Percentiles rank a stretch among this genome's conserved stretches.
Evolutionary conservation across 2,329 filamentous ascomycete species (phyloP).

Genomic region (Chrysosporium keratinophilum): DNA sequence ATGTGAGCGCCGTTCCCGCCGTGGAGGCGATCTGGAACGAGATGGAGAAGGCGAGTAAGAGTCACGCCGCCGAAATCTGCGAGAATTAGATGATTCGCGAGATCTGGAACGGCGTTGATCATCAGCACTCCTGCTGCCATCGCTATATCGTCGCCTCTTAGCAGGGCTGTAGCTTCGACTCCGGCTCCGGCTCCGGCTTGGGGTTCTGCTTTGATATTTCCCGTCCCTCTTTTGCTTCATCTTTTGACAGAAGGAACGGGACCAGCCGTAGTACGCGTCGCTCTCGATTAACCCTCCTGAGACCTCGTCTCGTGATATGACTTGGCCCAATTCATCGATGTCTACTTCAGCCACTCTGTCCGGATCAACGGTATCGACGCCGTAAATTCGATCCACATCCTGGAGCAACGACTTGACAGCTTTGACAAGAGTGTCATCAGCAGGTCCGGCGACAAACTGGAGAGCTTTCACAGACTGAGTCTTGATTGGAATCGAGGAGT

Average conservation of each 20-base stretch:
- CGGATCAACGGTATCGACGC: slow-evolving; percentile 39
- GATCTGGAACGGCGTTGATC: slow-evolving; percentile 22
- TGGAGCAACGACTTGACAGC: slow-evolving; percentile 61
- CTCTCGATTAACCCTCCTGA: slow-evolving; percentile 55
- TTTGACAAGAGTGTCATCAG: slow-evolving; percentile 53
- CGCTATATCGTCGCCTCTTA: slow-evolving; percentile 34
- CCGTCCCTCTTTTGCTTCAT: slow-evolving; percentile 50
- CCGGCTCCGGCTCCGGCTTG: slow-evolving; percentile 38
- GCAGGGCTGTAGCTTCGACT: slow-evolving; percentile 30
- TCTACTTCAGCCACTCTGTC: slow-evolving; percentile 47
- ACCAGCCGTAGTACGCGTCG: slow-evolving; percentile 84
- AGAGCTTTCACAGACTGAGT: slow-evolving; percentile 60
- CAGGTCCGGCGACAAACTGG: slow-evolving; percentile 57
- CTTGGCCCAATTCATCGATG: slow-evolving; percentile 65
- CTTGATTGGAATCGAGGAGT: slow-evolving; percentile 64
- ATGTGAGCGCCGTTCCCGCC: slow-evolving; percentile 18
- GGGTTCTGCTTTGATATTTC: slow-evolving; percentile 28
- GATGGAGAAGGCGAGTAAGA: slow-evolving; percentile 24
- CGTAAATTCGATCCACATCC: slow-evolving; percentile 60
- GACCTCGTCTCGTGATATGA: slow-evolving; percentile 53
- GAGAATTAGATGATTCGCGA: slow-evolving; percentile 24
- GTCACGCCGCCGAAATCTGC: slow-evolving; percentile 15
- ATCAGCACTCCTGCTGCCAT: slow-evolving; percentile 28
- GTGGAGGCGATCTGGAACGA: slow-evolving; percentile 23
- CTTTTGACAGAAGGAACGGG: slow-evolving; percentile 64